Percentiles rank a stretch among this genome's conserved stretches.
Evolutionary conservation across 768 basidiomycete species (phyloP).

Genomic region (Kwoniella heveanensis): DNA sequence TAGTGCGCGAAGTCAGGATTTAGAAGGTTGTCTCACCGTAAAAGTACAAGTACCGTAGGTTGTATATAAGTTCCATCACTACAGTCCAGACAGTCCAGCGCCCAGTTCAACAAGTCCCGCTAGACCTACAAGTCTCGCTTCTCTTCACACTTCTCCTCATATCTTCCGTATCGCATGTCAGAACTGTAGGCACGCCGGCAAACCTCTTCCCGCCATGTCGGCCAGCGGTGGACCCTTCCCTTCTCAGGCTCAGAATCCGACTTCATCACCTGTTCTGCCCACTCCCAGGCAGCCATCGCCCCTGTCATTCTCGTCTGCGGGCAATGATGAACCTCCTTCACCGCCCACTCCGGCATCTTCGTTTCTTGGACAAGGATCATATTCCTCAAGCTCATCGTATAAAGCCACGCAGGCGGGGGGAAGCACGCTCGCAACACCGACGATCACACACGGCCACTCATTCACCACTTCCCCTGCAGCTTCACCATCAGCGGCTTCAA

Average conservation of each 20-base stretch:
- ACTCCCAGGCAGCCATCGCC: slow-evolving; percentile 41
- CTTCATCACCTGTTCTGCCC: slow-evolving; percentile 31
- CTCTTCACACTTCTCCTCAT: too few species aligned
- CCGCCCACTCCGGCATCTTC: slow-evolving; percentile 18
- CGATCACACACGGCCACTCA: slow-evolving; percentile 4
- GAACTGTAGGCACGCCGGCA: too few species aligned
- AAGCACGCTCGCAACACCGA: slow-evolving; percentile 5
- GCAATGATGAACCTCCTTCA: slow-evolving; percentile 17
- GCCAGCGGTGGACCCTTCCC: slow-evolving; percentile 4
- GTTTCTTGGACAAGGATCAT: slow-evolving; percentile 4
- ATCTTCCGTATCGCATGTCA: too few species aligned
- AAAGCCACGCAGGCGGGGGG: background rate
- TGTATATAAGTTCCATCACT: too few species aligned
- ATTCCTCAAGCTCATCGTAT: slow-evolving; percentile 13
- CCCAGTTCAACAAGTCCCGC: too few species aligned
- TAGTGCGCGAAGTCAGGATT: too few species aligned
- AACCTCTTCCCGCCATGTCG: background rate
- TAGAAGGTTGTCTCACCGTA: too few species aligned
- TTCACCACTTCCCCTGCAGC: slow-evolving; percentile 2
- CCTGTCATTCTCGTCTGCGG: slow-evolving; percentile 27
- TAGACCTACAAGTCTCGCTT: too few species aligned
- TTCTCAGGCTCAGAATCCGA: background rate
- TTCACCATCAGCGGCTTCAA: slow-evolving; percentile 7
- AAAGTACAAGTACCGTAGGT: too few species aligned
- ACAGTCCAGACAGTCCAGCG: too few species aligned